A percentile compares a stretch with the other conserved stretches of the same genome.
Conservation (phyloP, 306 rosid species). For the Ceratonia siliqua region DNA sequence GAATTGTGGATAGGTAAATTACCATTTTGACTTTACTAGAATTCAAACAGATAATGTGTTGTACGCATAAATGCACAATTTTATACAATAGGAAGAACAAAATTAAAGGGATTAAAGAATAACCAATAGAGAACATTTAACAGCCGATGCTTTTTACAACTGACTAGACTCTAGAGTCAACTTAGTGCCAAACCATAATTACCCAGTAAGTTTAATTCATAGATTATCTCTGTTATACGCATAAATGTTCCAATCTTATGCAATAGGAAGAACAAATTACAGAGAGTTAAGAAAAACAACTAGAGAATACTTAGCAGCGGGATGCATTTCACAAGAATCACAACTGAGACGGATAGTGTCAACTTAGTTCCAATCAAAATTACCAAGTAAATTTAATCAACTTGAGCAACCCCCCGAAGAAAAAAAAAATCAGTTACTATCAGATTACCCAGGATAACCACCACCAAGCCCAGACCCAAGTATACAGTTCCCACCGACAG, state of each 20-base stretch:
- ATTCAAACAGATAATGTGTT: slow-evolving; percentile 9
- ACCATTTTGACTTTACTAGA: neutral
- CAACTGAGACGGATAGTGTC: slow-evolving; percentile 18
- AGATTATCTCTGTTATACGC: neutral
- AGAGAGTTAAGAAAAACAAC: neutral
- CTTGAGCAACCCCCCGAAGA: neutral
- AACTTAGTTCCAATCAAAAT: slow-evolving; percentile 38
- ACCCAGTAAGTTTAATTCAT: neutral
- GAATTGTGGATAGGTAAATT: neutral
- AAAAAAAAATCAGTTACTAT: neutral
- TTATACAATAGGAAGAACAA: neutral
- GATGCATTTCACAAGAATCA: slow-evolving; percentile 28
- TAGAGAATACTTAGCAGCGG: slow-evolving; percentile 7
- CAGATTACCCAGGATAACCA: slow-evolving; percentile 32
- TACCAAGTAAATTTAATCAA: neutral
- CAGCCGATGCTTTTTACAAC: slow-evolving; percentile 27
- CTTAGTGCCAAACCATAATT: neutral
- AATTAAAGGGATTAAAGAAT: neutral
- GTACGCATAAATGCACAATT: neutral
- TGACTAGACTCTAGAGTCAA: slow-evolving; percentile 30
- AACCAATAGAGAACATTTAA: slow-evolving; percentile 3
- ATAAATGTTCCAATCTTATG: neutral
- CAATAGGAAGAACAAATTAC: neutral
- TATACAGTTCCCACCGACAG: slow-evolving; percentile 10
- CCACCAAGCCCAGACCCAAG: slow-evolving; percentile 32